Conservation (phyloP, 352 stramenopile genomes). For the Aphanomyces euteiches region DNA sequence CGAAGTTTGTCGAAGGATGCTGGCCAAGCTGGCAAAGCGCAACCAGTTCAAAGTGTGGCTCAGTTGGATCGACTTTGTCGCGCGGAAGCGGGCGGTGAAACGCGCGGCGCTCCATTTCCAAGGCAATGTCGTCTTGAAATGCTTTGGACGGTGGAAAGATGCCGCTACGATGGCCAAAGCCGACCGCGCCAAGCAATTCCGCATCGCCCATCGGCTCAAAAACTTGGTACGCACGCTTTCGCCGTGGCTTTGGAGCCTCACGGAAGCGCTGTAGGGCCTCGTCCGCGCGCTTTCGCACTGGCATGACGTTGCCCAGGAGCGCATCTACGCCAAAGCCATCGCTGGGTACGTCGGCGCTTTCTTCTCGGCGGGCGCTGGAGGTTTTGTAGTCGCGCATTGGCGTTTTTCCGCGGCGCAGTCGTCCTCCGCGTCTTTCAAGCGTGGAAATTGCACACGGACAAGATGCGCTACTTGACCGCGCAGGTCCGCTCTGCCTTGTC, state of each 20-base stretch:
- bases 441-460: constrained; percentile 44
- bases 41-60: constrained; percentile 54
- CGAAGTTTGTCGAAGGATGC: constrained; percentile 48
- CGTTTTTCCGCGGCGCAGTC: constrained; percentile 58
- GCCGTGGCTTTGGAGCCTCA: too few relatives aligned
- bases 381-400: constrained; percentile 43
- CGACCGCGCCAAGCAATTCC: constrained; percentile 41
- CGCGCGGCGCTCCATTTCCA: constrained; percentile 60
- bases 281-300: constrained; percentile 53
- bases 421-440: constrained; percentile 55
- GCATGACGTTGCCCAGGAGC: constrained; percentile 60
- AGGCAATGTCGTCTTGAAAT: constrained; percentile 56
- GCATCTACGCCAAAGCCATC: constrained; percentile 36
- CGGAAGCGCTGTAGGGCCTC: constrained; percentile 38
- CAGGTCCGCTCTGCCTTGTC: neutral
- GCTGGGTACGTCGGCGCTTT: neutral
- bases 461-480: constrained; percentile 39
- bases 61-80: constrained; percentile 56
- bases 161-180: constrained; percentile 32
- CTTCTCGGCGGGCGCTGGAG: neutral
- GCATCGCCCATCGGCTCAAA: constrained; percentile 43
- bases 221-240: constrained; percentile 1
- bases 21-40: constrained; percentile 52
- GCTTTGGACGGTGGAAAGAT: constrained; percentile 55
- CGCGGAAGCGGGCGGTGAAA: constrained; percentile 49